These are phyloP conservation scores for Tuber borchii DNA, from an alignment of 495 filamentous ascomycete genomes.

Conservation along the genomic window DNA sequence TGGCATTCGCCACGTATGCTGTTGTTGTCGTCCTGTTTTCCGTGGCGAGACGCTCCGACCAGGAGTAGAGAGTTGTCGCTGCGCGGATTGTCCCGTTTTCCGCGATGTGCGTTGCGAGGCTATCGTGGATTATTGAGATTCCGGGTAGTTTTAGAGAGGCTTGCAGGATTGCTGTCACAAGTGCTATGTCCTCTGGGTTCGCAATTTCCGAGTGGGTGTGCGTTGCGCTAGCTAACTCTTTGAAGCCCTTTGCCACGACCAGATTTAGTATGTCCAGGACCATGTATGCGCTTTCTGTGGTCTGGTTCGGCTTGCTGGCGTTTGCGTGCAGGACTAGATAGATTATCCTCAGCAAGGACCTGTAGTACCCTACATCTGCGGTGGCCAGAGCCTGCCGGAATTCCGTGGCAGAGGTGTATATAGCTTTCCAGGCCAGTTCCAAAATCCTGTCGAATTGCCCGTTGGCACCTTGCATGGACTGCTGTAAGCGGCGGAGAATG, in stretches of 20 bases:
- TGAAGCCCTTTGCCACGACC: conserved; percentile 75
- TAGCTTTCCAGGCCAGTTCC: conserved; percentile 35
- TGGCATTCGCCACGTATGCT: conserved; percentile 19
- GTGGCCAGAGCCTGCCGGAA: conserved; percentile 43
- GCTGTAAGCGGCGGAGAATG: conserved; percentile 36
- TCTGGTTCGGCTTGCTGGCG: conserved; percentile 21
- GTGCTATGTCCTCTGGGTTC: conserved; percentile 65
- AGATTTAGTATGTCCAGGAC: conserved; percentile 57
- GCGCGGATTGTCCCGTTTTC: conserved; percentile 63
- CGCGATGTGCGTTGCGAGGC: conserved; percentile 57
- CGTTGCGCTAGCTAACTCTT: conserved; percentile 57
- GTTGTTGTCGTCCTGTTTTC: neutral
- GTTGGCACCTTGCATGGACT: conserved; percentile 29
- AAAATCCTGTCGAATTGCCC: conserved; percentile 36
- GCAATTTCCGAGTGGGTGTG: conserved; percentile 42
- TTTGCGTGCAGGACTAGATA: conserved; percentile 59
- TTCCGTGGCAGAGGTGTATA: conserved; percentile 23
- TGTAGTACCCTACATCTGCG: conserved; percentile 64
- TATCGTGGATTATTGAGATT: conserved; percentile 55
- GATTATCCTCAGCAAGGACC: conserved; percentile 73
- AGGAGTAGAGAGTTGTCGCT: conserved; percentile 82
- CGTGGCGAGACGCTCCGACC: conserved; percentile 70
- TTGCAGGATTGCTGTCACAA: conserved; percentile 84
- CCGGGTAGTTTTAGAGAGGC: conserved; percentile 66
- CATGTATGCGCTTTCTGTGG: conserved; percentile 30